Conservation (phyloP, 2,329 filamentous ascomycete genomes). For the Colletotrichum theobromicola region DNA sequence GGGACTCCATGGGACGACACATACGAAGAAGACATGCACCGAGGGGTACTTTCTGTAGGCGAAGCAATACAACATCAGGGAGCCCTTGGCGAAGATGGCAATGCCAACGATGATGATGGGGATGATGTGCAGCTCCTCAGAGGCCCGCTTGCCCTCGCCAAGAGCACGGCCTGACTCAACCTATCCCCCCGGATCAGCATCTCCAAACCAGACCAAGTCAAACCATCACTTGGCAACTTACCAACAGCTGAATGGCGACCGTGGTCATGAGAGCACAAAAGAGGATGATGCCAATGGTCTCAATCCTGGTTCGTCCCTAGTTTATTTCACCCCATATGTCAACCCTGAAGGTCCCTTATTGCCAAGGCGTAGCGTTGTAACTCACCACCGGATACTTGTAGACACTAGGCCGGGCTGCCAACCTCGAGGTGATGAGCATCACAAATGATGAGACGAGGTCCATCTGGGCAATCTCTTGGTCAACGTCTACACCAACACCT, state of each 20-base stretch:
- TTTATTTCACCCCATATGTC: neutral
- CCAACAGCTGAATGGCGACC: slow-evolving; percentile 66
- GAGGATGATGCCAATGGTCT: slow-evolving; percentile 69
- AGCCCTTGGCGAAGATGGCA: slow-evolving; percentile 57
- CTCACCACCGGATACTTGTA: slow-evolving; percentile 66
- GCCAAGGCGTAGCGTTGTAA: slow-evolving; percentile 13
- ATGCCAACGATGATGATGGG: slow-evolving; percentile 60
- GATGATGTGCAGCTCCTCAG: slow-evolving; percentile 53
- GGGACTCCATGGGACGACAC: slow-evolving; percentile 5
- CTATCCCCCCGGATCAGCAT: slow-evolving; percentile 30
- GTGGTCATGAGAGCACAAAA: slow-evolving; percentile 72
- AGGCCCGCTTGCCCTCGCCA: slow-evolving; percentile 44
- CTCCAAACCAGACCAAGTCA: slow-evolving; percentile 13
- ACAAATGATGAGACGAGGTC: slow-evolving; percentile 69
- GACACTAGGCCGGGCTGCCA: slow-evolving; percentile 64
- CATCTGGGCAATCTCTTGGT: slow-evolving; percentile 43
- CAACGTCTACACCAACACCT: neutral
- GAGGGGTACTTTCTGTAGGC: slow-evolving; percentile 57
- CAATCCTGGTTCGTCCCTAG: slow-evolving; percentile 63
- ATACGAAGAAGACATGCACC: slow-evolving; percentile 60
- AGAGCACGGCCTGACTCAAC: slow-evolving; percentile 62
- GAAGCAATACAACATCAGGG: slow-evolving; percentile 60
- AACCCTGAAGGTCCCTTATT: neutral
- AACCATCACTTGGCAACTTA: slow-evolving; percentile 34
- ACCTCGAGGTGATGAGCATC: slow-evolving; percentile 63